Base-by-base conservation (phyloP, 371 early-diverging fungal genomes). In the Blakeslea trispora region DNA sequence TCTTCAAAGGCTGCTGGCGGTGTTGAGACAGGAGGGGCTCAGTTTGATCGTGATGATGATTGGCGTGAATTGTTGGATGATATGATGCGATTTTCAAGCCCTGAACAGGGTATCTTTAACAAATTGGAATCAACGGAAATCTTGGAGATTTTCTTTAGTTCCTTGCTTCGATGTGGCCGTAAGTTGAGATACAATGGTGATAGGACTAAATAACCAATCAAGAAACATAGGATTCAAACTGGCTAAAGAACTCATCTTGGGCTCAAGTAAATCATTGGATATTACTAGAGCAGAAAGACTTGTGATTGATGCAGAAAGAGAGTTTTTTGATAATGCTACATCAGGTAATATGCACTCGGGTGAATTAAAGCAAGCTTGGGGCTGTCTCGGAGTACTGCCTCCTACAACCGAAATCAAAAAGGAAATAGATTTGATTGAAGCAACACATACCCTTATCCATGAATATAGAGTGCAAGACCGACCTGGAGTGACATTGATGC, bases 251-350 rank as follows among this genome's bases (percentile, higher is more conserved):
- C 67, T 88, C 1, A 59, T 90, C 41, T 70, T 81, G 42, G 83
- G 84, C 0, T 67, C 74, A 0, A 71, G 74, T 10, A 79, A 73
- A 22, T 71, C 81, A 5, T 56, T 91, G 19, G 74, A 82, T 43
- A 58, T 79, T 3, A 75, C 77, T 1, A 68, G 74, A 11, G 81
- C 82, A 0, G 88, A 91, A 56, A 69, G 78, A 51, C 59, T 92
- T 23, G 81, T 90, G 5, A 72, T 91, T 42, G 83, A 89, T 60
- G 84, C 87, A 34, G 87, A 87, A 21, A 69, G 77, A 39, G 91
- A 91, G 55, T 87, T 89, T 54, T 90, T 79, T 61, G 91, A 91
- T 55, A 92, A 92, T 61, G 85, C 93, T 4, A 78, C 83, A 7
- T 75, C 79, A 6, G 87, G 90, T 6, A 87, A 87, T 43, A 84